Percentiles rank a stretch among this genome's conserved stretches.
Evolutionary conservation across 176 grass and related monocot genomes (phyloP).

Genomic region (Cymbopogon citratus): DNA sequence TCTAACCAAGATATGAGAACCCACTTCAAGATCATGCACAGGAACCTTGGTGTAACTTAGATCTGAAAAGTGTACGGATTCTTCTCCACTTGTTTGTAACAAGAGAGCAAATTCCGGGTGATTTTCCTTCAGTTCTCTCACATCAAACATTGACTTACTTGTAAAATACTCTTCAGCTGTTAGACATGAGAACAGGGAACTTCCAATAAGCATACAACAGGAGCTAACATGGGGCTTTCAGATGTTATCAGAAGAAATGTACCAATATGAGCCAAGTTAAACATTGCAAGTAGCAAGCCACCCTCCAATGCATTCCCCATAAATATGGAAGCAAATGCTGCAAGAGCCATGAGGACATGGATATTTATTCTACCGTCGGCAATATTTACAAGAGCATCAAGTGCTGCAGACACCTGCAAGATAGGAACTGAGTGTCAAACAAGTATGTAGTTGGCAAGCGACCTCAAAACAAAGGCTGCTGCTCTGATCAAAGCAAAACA

Average conservation of each 20-base stretch:
- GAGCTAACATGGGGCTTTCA: not conserved
- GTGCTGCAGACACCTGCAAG: constrained; percentile 78
- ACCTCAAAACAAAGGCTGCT: not conserved
- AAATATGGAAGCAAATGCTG: constrained; percentile 97
- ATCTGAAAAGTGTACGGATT: constrained; percentile 64
- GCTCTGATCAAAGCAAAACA: not conserved
- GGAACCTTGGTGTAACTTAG: constrained; percentile 83
- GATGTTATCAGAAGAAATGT: constrained; percentile 21
- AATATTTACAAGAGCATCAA: constrained; percentile 92
- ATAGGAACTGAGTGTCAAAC: constrained; percentile 16
- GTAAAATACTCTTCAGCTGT: constrained; percentile 97
- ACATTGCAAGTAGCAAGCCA: constrained; percentile 97
- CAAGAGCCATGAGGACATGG: constrained; percentile 97
- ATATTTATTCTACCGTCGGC: constrained; percentile 91
- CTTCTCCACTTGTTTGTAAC: constrained; percentile 54
- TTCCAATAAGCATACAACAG: no score
- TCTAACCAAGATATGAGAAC: constrained; percentile 85
- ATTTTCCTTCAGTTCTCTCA: constrained; percentile 91
- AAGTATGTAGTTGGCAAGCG: not conserved
- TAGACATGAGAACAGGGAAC: not conserved
- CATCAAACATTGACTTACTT: constrained; percentile 89
- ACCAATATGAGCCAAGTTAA: constrained; percentile 98
- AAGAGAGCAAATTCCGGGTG: constrained; percentile 89
- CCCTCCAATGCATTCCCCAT: constrained; percentile 98
- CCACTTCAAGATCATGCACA: constrained; percentile 90